Percentiles rank a stretch among this genome's conserved stretches.
phyloP scores from a whole-genome alignment of 2,329 filamentous ascomycete species.

The Fusarium pseudonygamai region DNA sequence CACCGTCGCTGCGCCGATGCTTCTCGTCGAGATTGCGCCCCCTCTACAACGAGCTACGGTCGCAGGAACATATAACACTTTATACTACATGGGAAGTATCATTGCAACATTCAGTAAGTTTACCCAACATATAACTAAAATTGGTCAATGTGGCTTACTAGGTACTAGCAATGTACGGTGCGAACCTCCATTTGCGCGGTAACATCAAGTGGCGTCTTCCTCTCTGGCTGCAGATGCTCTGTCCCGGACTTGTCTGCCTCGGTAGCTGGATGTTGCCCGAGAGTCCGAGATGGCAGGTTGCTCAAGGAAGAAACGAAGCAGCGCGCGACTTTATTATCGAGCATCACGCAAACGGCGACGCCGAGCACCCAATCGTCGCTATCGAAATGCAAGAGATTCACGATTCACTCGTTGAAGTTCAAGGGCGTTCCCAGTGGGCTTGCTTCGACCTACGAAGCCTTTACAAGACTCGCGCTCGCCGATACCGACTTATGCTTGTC shows the following conservation, averaged over 20 bases:
- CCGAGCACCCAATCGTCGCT: background rate
- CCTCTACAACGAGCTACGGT: background rate
- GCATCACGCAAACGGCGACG: background rate
- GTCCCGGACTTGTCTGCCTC: background rate
- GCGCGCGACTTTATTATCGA: background rate
- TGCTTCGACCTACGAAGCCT: background rate
- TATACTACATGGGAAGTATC: background rate
- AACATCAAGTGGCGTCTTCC: background rate
- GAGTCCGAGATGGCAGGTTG: background rate
- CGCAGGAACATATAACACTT: background rate
- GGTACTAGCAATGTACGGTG: background rate
- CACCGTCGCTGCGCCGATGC: background rate
- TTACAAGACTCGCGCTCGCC: background rate
- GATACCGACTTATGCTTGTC: background rate
- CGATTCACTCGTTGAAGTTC: background rate
- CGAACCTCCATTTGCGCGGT: background rate
- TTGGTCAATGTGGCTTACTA: background rate
- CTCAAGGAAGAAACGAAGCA: background rate
- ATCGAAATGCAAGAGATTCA: background rate
- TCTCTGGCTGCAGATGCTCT: background rate
- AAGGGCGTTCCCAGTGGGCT: background rate
- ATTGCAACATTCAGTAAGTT: background rate
- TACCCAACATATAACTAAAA: rapidly evolving
- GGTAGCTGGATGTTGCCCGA: background rate
- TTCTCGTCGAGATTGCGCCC: background rate